Conservation (phyloP, 306 rosid species). For the Rubus parviflorus region DNA sequence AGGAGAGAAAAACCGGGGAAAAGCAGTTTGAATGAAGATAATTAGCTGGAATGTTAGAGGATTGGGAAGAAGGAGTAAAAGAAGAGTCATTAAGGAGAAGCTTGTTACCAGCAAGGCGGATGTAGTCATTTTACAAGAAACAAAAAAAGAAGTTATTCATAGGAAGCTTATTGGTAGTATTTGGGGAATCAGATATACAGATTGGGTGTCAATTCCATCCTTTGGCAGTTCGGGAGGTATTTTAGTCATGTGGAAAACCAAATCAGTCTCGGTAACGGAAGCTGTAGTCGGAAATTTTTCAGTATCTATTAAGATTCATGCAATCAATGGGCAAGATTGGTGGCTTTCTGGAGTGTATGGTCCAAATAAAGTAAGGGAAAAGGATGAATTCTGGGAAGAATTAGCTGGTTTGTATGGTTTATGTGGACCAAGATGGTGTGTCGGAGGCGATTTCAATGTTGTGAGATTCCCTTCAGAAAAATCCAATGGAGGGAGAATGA, state of each 20-base stretch:
- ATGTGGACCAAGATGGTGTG: background rate
- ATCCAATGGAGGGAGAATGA: background rate
- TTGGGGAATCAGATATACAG: too few relatives aligned
- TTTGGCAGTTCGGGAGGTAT: too few relatives aligned
- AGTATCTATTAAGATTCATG: too few relatives aligned
- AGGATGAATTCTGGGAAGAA: background rate
- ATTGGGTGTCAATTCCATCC: too few relatives aligned
- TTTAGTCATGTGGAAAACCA: too few relatives aligned
- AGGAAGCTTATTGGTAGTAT: too few relatives aligned
- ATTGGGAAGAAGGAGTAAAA: background rate
- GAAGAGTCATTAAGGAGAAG: background rate
- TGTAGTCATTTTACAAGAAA: background rate
- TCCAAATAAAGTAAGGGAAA: background rate
- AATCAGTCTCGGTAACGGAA: too few relatives aligned
- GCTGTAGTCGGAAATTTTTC: too few relatives aligned
- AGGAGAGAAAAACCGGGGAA: too few relatives aligned
- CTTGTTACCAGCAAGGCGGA: background rate
- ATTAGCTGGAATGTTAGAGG: background rate
- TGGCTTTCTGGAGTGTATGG: background rate
- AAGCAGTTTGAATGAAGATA: background rate
- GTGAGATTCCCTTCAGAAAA: background rate
- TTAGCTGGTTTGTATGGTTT: background rate
- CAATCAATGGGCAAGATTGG: background rate
- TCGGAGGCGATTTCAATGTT: background rate
- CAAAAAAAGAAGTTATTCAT: background rate